Evolutionary conservation across 352 stramenopile genomes (phyloP).

Genomic region (Phytophthora lateralis): DNA sequence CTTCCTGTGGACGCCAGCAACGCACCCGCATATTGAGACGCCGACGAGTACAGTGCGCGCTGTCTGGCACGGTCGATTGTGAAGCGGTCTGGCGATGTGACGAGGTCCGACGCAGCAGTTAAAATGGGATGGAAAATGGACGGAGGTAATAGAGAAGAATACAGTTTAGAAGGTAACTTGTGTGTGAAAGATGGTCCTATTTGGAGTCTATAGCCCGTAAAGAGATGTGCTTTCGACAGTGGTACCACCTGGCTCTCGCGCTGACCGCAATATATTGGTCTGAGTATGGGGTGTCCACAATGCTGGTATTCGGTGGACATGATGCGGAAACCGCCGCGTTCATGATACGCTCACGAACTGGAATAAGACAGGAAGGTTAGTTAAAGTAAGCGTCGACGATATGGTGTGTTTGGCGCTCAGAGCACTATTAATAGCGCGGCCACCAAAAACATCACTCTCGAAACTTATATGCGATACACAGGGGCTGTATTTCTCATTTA

Average conservation of each 20-base stretch:
- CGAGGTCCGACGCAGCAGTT: conserved; percentile 9
- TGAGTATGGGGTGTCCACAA: conserved; percentile 5
- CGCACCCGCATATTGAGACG: conserved; percentile 32
- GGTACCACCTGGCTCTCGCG: conserved; percentile 23
- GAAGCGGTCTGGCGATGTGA: conserved; percentile 26
- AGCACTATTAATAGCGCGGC: too few relatives aligned
- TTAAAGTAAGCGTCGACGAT: neutral
- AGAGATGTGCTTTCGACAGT: conserved; percentile 22
- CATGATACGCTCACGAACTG: neutral
- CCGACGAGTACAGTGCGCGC: conserved; percentile 22
- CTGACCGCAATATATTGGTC: conserved; percentile 9
- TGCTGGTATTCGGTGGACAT: conserved; percentile 1
- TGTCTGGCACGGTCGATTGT: conserved; percentile 22
- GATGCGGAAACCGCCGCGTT: conserved; percentile 3
- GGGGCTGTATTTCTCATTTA: neutral
- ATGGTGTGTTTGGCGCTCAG: too few relatives aligned
- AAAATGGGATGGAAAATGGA: conserved; percentile 1
- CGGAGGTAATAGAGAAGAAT: too few relatives aligned
- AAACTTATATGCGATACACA: neutral
- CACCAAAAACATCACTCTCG: too few relatives aligned
- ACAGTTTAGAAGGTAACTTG: neutral
- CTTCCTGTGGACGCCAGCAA: neutral
- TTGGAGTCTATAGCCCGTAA: conserved; percentile 1
- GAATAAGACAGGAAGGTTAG: conserved; percentile 1
- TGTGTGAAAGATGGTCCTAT: neutral